phyloP scores from a whole-genome alignment of 139 green algal species.

The Coelastrella sp. region DNA sequence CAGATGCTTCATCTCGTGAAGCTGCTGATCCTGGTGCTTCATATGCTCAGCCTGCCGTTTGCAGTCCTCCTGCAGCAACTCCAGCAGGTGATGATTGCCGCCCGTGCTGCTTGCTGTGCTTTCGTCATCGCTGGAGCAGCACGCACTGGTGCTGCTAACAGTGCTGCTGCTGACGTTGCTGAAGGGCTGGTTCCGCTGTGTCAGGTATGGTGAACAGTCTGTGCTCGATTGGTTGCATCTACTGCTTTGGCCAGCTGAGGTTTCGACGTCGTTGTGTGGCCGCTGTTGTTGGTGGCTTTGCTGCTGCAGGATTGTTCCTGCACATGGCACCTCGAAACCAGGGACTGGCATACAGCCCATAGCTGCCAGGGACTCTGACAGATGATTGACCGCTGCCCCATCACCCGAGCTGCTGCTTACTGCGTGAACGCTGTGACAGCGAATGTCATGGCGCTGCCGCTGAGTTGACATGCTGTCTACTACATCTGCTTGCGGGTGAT shows the following conservation, averaged over 20 bases:
- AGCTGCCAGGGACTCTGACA: neutral
- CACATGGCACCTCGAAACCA: neutral
- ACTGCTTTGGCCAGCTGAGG: too few species aligned
- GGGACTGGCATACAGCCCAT: neutral
- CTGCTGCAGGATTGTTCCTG: too few species aligned
- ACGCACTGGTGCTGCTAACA: neutral
- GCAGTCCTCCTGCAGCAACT: neutral
- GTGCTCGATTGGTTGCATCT: neutral
- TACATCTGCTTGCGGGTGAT: too few species aligned
- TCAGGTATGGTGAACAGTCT: neutral
- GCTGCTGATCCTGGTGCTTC: neutral
- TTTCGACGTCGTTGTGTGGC: too few species aligned
- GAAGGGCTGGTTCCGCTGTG: neutral
- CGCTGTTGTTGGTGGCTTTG: too few species aligned
- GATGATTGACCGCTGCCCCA: neutral
- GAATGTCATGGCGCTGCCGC: too few species aligned
- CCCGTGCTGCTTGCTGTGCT: slow-evolving; percentile 1
- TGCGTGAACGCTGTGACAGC: neutral
- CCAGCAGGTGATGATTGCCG: neutral
- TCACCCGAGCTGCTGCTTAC: neutral
- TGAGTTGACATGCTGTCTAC: too few species aligned
- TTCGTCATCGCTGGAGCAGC: neutral
- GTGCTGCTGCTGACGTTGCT: neutral
- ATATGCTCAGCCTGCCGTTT: neutral
- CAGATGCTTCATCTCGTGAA: neutral